phyloP scores from a whole-genome alignment of 73 alveolate genomes.

The Paramecium pentaurelia region DNA sequence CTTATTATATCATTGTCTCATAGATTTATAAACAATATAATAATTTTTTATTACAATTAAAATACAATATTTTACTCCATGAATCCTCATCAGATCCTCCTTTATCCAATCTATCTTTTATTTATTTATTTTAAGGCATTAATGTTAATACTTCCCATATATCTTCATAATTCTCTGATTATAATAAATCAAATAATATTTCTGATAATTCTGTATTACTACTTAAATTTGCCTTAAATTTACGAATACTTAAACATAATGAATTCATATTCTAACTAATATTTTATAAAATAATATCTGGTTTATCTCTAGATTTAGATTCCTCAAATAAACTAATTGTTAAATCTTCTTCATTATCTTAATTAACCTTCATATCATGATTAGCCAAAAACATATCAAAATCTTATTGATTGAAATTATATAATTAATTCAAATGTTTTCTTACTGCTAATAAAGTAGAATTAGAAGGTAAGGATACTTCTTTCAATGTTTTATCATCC shows the following conservation, averaged over 20 bases:
- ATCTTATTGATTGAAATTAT: conserved; percentile 12
- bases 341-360: conserved; percentile 37
- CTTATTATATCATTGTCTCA: neutral
- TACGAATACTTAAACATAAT: neutral
- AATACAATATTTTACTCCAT: neutral
- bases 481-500: conserved; percentile 30
- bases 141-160: conserved; percentile 33
- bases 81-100: conserved; percentile 5
- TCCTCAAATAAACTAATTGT: neutral
- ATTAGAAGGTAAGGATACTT: conserved; percentile 15
- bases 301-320: conserved; percentile 32
- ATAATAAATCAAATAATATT: conserved; percentile 22
- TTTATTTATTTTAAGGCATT: conserved; percentile 25
- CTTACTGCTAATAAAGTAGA: neutral
- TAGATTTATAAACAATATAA: conserved; percentile 14
- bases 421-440: neutral
- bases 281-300: neutral
- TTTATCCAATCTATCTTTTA: neutral
- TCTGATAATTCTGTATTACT: conserved; percentile 16
- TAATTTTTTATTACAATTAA: conserved; percentile 32
- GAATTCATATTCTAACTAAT: neutral
- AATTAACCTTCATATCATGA: neutral
- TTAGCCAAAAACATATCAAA: neutral
- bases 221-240: neutral
- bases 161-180: conserved; percentile 48